phyloP scores from a whole-genome alignment of 2,329 filamentous ascomycete genomes.

The Pseudofabraea citricarpa region DNA sequence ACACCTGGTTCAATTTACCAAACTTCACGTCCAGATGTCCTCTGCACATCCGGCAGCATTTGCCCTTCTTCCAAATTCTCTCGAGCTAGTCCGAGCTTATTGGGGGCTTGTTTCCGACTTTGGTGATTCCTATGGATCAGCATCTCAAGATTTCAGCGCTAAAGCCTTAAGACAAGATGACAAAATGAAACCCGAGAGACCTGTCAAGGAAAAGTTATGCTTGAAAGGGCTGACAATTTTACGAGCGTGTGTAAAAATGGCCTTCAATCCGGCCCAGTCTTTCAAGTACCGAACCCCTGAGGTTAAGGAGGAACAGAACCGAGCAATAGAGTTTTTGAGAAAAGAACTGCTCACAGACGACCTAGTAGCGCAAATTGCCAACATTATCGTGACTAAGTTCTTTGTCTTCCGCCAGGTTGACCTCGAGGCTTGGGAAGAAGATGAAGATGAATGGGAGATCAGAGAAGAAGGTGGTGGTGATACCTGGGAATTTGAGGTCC shows the following conservation, averaged over 20 bases:
- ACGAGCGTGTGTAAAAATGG: constrained; percentile 78
- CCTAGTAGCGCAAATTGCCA: constrained; percentile 76
- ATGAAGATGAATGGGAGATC: constrained; percentile 93
- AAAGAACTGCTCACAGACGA: constrained; percentile 69
- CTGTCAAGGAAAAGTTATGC: constrained; percentile 72
- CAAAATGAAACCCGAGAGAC: constrained; percentile 47
- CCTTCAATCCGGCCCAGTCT: constrained; percentile 72
- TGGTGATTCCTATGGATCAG: constrained; percentile 62
- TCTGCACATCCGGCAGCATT: constrained; percentile 77
- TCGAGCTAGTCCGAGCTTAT: constrained; percentile 74
- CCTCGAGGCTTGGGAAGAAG: constrained; percentile 87
- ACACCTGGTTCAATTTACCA: constrained; percentile 84
- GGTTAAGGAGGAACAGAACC: constrained; percentile 70
- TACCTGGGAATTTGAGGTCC: constrained; percentile 87
- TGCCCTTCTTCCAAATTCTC: constrained; percentile 71
- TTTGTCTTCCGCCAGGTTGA: constrained; percentile 84
- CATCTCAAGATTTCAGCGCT: constrained; percentile 32
- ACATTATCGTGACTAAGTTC: constrained; percentile 78
- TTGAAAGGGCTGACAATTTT: constrained; percentile 80
- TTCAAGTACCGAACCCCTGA: constrained; percentile 78
- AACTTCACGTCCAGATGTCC: constrained; percentile 85
- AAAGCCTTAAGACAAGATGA: constrained; percentile 41
- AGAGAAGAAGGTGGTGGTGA: constrained; percentile 80
- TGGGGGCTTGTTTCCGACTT: constrained; percentile 78
- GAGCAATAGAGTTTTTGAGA: constrained; percentile 66